Base-by-base conservation (phyloP, 2,329 filamentous ascomycete genomes). In the Endothia cerciana region DNA sequence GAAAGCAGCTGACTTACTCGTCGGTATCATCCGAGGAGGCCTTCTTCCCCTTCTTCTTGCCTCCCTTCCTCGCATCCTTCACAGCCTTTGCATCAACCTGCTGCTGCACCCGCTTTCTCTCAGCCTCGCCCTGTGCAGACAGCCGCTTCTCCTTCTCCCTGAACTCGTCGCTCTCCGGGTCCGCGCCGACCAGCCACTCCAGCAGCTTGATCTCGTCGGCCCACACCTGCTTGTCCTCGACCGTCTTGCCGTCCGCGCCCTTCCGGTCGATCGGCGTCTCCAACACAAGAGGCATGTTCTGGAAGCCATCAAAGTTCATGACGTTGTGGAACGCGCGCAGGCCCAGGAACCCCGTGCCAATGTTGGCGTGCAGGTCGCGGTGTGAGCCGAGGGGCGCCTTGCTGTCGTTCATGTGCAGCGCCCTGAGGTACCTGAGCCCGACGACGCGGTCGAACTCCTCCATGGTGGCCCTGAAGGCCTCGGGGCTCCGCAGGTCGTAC, bases 161-260 rank as follows among this genome's bases (percentile, higher is more conserved):
- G 74, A 97, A 97, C 72, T 91, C 89, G 10, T 89, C 83, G n/a
- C 86, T 82, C 43, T 93, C 90, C 0, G 87, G 76, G 74, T 97
- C 91, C 87, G 94, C 92, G 8, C 89, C 94, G 49, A 97, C 90
- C 60, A 99, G 81, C 56, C 88, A 88, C 79, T 99, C 95, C 5
- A 99, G 84, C 69, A 98, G 81, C 81, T 97, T 97, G 78, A 99
- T 98, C 80, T 99, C 95, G 56, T 89, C 85, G 0, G 94, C 93
- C 94, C 94, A 98, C 19, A 97, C 85, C 62, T 86, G 82, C 76
- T 89, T 92, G 76, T 97, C 93, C 73, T 97, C 91, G 45, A 89
- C 77, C 36, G 83, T 83, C 76, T 89, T 89, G 53, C 90, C 90
- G 69, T 89, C 83, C 58, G 83, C 79, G 22, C 86, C 88, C 56